A percentile compares a stretch with the other conserved stretches of the same genome.
Conservation (phyloP, 1,284 basidiomycete species). For the Ustilago loliicola region DNA sequence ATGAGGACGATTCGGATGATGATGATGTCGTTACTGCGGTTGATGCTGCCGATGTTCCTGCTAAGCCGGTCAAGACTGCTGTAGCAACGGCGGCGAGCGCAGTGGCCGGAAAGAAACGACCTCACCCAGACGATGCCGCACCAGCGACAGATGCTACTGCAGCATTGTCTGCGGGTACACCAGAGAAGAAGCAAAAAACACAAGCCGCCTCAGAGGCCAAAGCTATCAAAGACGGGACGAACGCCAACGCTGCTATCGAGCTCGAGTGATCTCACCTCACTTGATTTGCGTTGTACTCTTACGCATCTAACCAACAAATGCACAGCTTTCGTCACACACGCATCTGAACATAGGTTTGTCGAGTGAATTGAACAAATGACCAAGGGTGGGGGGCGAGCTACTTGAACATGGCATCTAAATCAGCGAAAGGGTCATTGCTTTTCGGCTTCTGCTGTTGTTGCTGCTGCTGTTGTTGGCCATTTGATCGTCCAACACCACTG, state of each 20-base stretch:
- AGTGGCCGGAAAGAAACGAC: conserved; percentile 30
- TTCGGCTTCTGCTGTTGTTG: conserved; percentile 31
- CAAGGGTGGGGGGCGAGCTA: conserved; percentile 11
- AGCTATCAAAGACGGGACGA: conserved; percentile 5
- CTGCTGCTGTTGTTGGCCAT: conserved; percentile 15
- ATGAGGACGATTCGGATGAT: conserved; percentile 11
- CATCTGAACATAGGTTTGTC: background rate
- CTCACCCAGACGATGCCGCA: conserved; percentile 17
- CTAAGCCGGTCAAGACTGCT: background rate
- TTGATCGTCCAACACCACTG: background rate
- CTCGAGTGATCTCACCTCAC: conserved; percentile 20
- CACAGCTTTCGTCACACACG: background rate
- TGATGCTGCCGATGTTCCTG: conserved; percentile 2
- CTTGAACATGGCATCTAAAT: conserved; percentile 62
- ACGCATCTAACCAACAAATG: background rate
- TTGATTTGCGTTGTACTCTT: background rate
- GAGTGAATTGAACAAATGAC: background rate
- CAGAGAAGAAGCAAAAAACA: conserved; percentile 31
- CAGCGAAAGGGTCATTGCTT: conserved; percentile 63
- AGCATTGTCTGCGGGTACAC: background rate
- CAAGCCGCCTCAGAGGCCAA: background rate
- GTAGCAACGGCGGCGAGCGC: background rate
- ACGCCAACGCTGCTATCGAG: conserved; percentile 18
- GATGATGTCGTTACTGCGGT: conserved; percentile 1
- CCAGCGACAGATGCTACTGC: background rate